phyloP scores from a whole-genome alignment of 495 filamentous ascomycete genomes.

The Articulospora tetracladia region DNA sequence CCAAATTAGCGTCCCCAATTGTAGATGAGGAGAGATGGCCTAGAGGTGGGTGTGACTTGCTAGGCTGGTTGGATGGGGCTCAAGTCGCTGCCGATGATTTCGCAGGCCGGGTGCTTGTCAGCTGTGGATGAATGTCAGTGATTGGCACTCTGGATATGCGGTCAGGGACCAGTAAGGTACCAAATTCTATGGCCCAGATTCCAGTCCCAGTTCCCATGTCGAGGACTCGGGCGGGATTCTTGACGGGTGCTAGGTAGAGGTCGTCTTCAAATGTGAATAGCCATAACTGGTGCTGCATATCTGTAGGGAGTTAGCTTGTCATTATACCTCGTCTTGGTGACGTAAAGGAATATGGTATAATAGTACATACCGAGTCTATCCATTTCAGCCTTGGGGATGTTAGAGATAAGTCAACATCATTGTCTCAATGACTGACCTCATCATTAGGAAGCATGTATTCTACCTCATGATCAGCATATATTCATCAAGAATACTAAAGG shows the following conservation, averaged over 20 bases:
- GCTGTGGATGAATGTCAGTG: neutral
- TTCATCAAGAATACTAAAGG: neutral
- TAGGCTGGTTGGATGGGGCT: conserved; percentile 25
- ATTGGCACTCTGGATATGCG: neutral
- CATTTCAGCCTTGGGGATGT: neutral
- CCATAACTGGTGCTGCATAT: conserved; percentile 45
- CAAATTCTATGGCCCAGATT: conserved; percentile 52
- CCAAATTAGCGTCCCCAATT: conserved; percentile 31
- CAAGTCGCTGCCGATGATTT: conserved; percentile 50
- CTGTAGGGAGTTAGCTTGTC: conserved; percentile 1
- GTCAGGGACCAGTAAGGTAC: conserved; percentile 12
- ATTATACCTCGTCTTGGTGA: neutral
- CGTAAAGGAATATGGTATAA: neutral
- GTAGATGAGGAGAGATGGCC: neutral
- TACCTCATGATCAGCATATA: neutral
- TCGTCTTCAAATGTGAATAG: conserved; percentile 42
- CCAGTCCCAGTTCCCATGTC: conserved; percentile 29
- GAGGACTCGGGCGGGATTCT: conserved; percentile 37
- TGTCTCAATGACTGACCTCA: conserved; percentile 16
- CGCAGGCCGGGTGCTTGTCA: conserved; percentile 36
- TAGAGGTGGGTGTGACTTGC: too few relatives aligned
- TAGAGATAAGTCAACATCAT: conserved; percentile 4
- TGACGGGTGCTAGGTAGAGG: conserved; percentile 41
- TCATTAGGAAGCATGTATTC: conserved; percentile 25
- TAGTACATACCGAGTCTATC: conserved; percentile 1